Evolutionary conservation across 2,329 filamentous ascomycete genomes (phyloP), one percentile per base, ranked within the genome.

Genomic region (Aspergillus flavus): DNA sequence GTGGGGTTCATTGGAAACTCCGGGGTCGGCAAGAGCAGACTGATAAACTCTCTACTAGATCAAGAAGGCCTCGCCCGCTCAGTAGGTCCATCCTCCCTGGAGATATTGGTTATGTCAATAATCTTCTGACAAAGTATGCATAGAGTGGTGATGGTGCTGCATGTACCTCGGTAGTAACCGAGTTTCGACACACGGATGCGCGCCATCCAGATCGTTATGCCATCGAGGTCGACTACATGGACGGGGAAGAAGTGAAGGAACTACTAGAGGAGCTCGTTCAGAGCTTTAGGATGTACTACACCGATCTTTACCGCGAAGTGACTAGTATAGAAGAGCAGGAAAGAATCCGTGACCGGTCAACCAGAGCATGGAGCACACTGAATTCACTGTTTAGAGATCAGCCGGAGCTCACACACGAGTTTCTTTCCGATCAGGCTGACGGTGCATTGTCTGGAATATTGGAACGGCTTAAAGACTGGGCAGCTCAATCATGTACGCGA

Each of bases 111-210:
- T 30, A 10, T 28, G 16, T 19, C 16, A 19, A 28, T 30, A 19
- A 50, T 26, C 10, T 10, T 14, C 46, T 50, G 9, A 50, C 41
- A 39, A 19, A 19, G 7, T 28, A 34, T 39, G 12, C 10, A n/a
- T 48, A 69, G 69, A 64, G 58, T 28, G 59, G 63, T 26, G 61
- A 60, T 53, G 66, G 62, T 3, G 12, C 36, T 1, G 69, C 69
- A 28, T 71, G 68, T 48, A 71, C 69, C 6, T 66, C 58, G 12
- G 64, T 71, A 10, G 65, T 68, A 6, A 68, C 67, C 2, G 68
- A 71, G 16, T 70, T 68, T 34, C 65, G 68, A 23, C 21, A 59
- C 9, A 14, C 61, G 1, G 64, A 69, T 63, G 57, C 53, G 0
- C 7, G 30, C 2, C 65, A 69, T 45, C 62, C 55, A 2, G 21